phyloP scores from a whole-genome alignment of 768 basidiomycete genomes.

The Lactifluus subvellereus region DNA sequence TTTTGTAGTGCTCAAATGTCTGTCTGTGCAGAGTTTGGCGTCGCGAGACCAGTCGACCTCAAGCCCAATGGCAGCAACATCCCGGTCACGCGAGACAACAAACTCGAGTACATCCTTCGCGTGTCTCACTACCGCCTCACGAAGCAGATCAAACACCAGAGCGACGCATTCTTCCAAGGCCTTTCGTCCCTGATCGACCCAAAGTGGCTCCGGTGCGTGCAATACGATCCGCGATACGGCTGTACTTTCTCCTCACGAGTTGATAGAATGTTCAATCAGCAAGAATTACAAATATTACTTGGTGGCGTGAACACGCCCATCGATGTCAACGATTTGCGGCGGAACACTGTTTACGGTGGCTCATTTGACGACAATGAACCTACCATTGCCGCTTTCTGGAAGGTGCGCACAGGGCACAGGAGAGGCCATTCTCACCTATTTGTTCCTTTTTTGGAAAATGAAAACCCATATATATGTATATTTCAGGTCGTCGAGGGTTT shows the following conservation, averaged over 20 bases:
- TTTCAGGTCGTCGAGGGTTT: constrained; percentile 58
- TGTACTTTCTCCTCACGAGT: neutral
- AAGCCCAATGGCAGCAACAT: constrained; percentile 77
- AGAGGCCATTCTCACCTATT: neutral
- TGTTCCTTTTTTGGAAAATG: constrained; percentile 1
- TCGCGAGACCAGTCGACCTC: constrained; percentile 68
- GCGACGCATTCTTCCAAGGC: constrained; percentile 85
- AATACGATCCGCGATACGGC: neutral
- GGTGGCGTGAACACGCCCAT: constrained; percentile 85
- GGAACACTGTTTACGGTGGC: constrained; percentile 79
- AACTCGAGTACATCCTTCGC: constrained; percentile 83
- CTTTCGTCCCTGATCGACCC: constrained; percentile 88
- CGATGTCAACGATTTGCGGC: constrained; percentile 73
- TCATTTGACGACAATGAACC: constrained; percentile 62
- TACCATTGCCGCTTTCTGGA: constrained; percentile 82
- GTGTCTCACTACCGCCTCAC: constrained; percentile 86
- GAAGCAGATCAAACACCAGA: constrained; percentile 81
- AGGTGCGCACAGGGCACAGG: constrained; percentile 37
- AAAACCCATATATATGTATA: neutral
- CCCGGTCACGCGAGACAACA: constrained; percentile 82
- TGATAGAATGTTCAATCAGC: constrained; percentile 91
- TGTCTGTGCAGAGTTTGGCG: constrained; percentile 66
- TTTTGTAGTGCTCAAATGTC: neutral
- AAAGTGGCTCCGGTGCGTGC: constrained; percentile 69
- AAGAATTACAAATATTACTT: constrained; percentile 87